Evolutionary conservation across 768 basidiomycete genomes (phyloP).

Genomic region (Myochromella boudieri): DNA sequence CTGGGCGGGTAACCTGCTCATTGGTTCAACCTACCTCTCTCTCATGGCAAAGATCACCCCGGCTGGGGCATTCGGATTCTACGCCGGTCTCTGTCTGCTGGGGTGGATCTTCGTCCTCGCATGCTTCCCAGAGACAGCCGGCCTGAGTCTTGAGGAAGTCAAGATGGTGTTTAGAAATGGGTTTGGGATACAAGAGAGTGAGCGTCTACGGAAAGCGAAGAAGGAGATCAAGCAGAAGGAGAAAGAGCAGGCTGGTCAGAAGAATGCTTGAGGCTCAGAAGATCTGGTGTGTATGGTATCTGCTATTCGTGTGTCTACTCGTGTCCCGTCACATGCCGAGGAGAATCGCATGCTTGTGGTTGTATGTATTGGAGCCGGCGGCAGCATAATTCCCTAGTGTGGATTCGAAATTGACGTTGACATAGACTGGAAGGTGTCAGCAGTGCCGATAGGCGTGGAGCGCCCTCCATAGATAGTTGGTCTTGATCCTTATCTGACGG

Average conservation of each 20-base stretch:
- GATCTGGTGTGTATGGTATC: too few species aligned
- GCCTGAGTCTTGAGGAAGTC: slow-evolving; percentile 69
- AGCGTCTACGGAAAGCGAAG: slow-evolving; percentile 47
- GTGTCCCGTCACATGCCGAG: too few species aligned
- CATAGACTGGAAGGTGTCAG: too few species aligned
- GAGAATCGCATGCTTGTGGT: too few species aligned
- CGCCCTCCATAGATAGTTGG: too few species aligned
- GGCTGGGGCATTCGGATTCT: slow-evolving; percentile 75
- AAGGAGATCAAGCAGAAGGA: slow-evolving; percentile 37
- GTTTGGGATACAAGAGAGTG: slow-evolving; percentile 63
- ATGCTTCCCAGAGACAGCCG: slow-evolving; percentile 82
- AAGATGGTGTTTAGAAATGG: slow-evolving; percentile 59
- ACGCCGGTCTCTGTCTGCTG: slow-evolving; percentile 68
- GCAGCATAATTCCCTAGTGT: too few species aligned
- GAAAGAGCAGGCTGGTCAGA: slow-evolving; percentile 23
- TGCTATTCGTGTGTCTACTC: too few species aligned
- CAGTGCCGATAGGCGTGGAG: too few species aligned
- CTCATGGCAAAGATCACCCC: slow-evolving; percentile 76
- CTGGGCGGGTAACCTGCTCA: slow-evolving; percentile 76
- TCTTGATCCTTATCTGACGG: too few species aligned
- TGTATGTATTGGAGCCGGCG: too few species aligned
- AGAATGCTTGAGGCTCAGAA: slow-evolving; percentile 2
- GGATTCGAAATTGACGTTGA: too few species aligned
- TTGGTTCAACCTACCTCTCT: slow-evolving; percentile 77
- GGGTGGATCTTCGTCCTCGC: slow-evolving; percentile 67